Base-by-base conservation (phyloP, 441 rosid species). In the Biscutella laevigata region DNA sequence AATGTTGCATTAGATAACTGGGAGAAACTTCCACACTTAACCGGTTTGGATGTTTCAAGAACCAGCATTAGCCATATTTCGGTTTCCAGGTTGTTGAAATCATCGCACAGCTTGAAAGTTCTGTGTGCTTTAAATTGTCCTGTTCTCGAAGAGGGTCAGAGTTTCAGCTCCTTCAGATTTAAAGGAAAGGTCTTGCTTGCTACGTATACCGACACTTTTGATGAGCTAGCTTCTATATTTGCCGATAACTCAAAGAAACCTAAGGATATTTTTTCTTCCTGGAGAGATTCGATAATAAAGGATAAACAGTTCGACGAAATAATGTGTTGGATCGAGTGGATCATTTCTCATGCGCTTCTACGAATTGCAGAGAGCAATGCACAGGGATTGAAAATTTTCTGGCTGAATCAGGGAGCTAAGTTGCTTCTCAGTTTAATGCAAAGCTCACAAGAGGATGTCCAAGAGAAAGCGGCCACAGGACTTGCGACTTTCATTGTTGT, bases 381-480 rank as follows among this genome's bases (percentile, higher is more conserved):
- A 37, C 84, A 74, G 53, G 91, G 86, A 41, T 60, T 88, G 47
- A 87, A 88, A 71, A 68, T 69, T 19, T 91, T 91, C 73, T 91
- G 98, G 98, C 81, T 91, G 52, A 91, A 83, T 68, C 94, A 88
- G 77, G 98, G 98, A 29, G 95, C 86, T 14, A 53, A 79, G 33
- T 51, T 91, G 59, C 71, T 91, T 66, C 94, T 91, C 11, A 70
- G 78, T 67, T 77, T 91, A 57, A 82, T 88, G 87, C 91, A 83
- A 72, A 85, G 95, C 68, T 70, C 80, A 24, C 94, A 91, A 73
- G 96, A 85, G 60, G 98, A 91, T 62, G 96, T 91, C 63, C 94
- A 85, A 64, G 98, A 91, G 69, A 79, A 89, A 66, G 89, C 98
- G 40, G 94, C 95, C 7, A 85, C 91, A 6, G 96, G 89, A 49